These are phyloP conservation scores for Reutealis trisperma DNA, from an alignment of 345 rosid genomes.

Conservation along the genomic window DNA sequence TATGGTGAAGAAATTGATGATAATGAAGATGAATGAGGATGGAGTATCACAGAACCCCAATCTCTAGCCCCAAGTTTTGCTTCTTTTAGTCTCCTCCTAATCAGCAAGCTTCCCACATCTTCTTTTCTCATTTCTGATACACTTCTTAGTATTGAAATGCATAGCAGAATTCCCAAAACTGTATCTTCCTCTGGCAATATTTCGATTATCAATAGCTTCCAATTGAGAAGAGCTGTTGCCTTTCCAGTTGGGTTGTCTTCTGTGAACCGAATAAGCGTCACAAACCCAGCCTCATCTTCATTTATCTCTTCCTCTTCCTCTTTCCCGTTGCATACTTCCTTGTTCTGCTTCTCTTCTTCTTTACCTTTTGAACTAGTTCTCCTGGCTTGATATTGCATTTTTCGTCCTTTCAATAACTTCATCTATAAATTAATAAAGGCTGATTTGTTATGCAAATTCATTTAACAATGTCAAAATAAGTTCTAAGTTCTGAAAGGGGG, in stretches of 20 bases:
- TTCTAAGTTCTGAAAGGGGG: neutral
- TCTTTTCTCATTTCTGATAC: conserved; percentile 63
- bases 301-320: conserved; percentile 25
- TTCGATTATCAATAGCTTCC: conserved; percentile 72
- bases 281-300: conserved; percentile 42
- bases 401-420: conserved; percentile 60
- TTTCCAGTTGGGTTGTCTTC: conserved; percentile 64
- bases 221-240: conserved; percentile 79
- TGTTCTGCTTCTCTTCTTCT: neutral
- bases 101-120: conserved; percentile 64
- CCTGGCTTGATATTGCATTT: conserved; percentile 56
- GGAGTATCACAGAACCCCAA: conserved; percentile 73
- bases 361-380: neutral
- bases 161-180: conserved; percentile 58
- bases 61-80: conserved; percentile 65
- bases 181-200: conserved; percentile 76
- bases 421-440: conserved; percentile 32
- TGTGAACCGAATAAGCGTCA: conserved; percentile 57
- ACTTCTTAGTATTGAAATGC: conserved; percentile 66
- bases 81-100: conserved; percentile 66
- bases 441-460: neutral
- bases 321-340: conserved; percentile 3
- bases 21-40: conserved; percentile 35
- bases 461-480: neutral
- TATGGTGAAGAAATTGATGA: conserved; percentile 38